These are phyloP conservation scores for apple (Malus domestica) DNA, from an alignment of 306 rosid species.

Conservation along the genomic window ASM211411v1 NC_041792.1:4120501-4121000, in stretches of 20 bases:
- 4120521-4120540: conserved; percentile 72
- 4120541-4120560: conserved; percentile 11
- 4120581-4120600: neutral
- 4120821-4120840: neutral
- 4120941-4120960: conserved; percentile 77
- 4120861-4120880: conserved; percentile 3
- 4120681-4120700: conserved; percentile 74
- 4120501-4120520: conserved; percentile 71
- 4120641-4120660: conserved; percentile 12
- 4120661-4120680: conserved; percentile 14
- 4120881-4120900: conserved; percentile 6
- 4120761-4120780: conserved; percentile 18
- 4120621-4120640: conserved; percentile 16
- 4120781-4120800: conserved; percentile 13
- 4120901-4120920: neutral
- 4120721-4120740: conserved; percentile 63
- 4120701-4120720: conserved; percentile 77
- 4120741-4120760: conserved; percentile 56
- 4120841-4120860: conserved; percentile 5
- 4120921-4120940: conserved; percentile 80
- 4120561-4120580: neutral
- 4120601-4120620: neutral
- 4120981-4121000: conserved; percentile 69
- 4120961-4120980: conserved; percentile 43
- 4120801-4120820: neutral